Evolutionary conservation across 495 filamentous ascomycete genomes (phyloP), one percentile per base, ranked within the genome.

Genomic region (Endocarpon pusillum): DNA sequence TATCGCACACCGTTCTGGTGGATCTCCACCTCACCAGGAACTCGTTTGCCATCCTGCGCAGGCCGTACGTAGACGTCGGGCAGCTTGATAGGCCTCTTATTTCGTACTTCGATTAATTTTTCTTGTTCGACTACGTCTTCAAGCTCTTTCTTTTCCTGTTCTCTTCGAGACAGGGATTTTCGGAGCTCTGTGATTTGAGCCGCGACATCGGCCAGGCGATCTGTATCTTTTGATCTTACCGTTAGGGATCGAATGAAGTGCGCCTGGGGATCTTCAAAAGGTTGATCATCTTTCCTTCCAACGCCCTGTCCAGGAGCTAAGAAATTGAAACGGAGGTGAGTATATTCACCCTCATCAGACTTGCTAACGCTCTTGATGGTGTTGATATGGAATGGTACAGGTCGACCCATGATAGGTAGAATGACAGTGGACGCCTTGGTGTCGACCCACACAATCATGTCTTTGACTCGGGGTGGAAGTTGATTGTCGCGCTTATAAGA

Each of bases 121-220:
- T 96, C 91, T 53, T 96, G 91, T 54, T 96, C 92, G 3, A 99
- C 84, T n/a, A 99, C 91, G 63, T 96, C 91, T 49, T 96, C 91
- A 78, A 99, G 74, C 43, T 99, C 86, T 54, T 99, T 99, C 66
- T 94, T 94, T 53, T 99, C 89, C 48, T 94, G 84, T 50, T 96
- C 91, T 40, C 78, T 75, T 46, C 91, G 81, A 22, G 81, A 68
- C 2, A 82, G 73, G 42, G 79, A 78, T 54, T 89, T 93, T 55
- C 92, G 87, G 49, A 99, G 76, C 38, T 93, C 83, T 3, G 81
- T 81, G 38, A 99, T 94, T 45, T 87, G 76, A 16, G 77, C 75
- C 4, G 83, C 78, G 36, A 99, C 85, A 37, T 83, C 78, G 14
- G 83, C 75, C 49, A 96, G 79, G 25, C 91, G 73, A 30, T 81